A percentile compares a stretch with the other conserved stretches of the same genome.
Conservation (phyloP, 495 filamentous ascomycete species). For the Aspergillus hancockii region DNA sequence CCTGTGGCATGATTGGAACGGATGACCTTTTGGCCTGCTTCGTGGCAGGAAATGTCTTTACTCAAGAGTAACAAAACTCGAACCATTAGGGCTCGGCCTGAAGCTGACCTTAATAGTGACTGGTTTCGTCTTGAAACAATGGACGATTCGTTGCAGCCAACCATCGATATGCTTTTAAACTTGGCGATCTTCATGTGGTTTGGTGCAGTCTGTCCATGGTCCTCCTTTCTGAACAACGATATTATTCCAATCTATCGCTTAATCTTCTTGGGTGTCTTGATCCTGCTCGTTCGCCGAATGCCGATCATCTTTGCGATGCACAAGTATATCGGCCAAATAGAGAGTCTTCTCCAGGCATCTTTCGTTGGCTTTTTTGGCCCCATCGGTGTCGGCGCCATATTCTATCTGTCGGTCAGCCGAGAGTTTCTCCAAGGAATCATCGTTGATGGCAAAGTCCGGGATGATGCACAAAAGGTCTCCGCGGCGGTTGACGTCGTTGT, state of each 20-base stretch:
- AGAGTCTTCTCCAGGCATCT: conserved; percentile 67
- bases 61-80: conserved; percentile 63
- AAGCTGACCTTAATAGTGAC: conserved; percentile 50
- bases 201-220: conserved; percentile 85
- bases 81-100: too few relatives aligned
- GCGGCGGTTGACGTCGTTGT: conserved; percentile 72
- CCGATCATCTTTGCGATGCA: conserved; percentile 75
- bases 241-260: conserved; percentile 78
- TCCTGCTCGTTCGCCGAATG: conserved; percentile 76
- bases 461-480: conserved; percentile 63
- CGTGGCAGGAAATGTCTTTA: conserved; percentile 88
- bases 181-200: conserved; percentile 89
- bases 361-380: conserved; percentile 95
- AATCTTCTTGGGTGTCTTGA: conserved; percentile 74
- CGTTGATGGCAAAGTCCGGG: conserved; percentile 59
- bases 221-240: conserved; percentile 62
- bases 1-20: conserved; percentile 84
- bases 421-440: conserved; percentile 62
- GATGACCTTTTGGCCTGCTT: conserved; percentile 95
- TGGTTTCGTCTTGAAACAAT: conserved; percentile 89
- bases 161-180: conserved; percentile 86
- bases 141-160: conserved; percentile 88
- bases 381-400: conserved; percentile 90
- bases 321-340: conserved; percentile 77
- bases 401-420: conserved; percentile 79